Evolutionary conservation across 2,329 filamentous ascomycete genomes (phyloP), one percentile per base, ranked within the genome.

Genomic region (Zymoseptoria passerinii): DNA sequence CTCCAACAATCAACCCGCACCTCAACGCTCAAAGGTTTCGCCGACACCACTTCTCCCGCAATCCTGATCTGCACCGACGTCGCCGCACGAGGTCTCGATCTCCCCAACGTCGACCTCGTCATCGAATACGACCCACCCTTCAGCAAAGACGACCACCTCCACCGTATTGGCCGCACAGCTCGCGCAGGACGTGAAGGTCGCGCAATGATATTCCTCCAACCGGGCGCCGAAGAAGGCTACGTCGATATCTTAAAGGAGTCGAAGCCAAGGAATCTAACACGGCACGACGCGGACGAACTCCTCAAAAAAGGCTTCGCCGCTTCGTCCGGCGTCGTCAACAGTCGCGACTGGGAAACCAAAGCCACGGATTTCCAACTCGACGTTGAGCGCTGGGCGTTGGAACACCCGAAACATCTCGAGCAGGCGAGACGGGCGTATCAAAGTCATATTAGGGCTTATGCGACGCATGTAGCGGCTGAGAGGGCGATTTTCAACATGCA

Each of bases 101-200:
- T 99, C 16, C 92, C 92, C 0, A 92, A 94, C 54, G 90, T 99
- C 54, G 94, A 99, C 72, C 81, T 96, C 19, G 91, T 99, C 53
- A 83, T 99, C 58, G 94, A 99, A 73, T 97, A 96, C 71, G 94
- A 99, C 70, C 92, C 94, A 0, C 90, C 94, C 2, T 97, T 97
- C 75, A 90, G 88, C 70, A 86, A 90, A 23, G 89, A 92, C 61
- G 94, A 99, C 72, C 94, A 99, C 72, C 82, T 96, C 7, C 94
- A 99, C 76, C 87, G 94, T 57, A 90, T 97, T 57, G 94, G 94
- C 56, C 88, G 94, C 72, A 99, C 94, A 9, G 94, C 94, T 3
- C 89, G 94, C 79, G 90, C 95, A 0, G 94, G 94, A 16, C 87
- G 89, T 5, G 83, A 92, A 9, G 94, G 94, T 28, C 86, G 92